Evolutionary conservation across 169 alveolate genomes (phyloP).

Genomic region (Toxoplasma gondii): DNA sequence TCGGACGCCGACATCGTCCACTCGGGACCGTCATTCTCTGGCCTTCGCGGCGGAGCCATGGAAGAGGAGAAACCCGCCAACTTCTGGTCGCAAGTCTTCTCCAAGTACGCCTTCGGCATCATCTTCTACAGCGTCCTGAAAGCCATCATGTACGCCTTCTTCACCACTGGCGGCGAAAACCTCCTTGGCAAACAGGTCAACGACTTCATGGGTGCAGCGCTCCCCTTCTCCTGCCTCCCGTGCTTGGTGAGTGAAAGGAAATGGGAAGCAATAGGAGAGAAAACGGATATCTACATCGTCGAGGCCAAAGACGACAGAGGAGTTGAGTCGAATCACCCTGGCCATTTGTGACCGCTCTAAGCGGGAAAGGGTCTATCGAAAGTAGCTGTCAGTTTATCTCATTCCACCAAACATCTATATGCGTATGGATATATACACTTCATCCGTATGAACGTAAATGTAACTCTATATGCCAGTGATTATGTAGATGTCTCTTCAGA

Average conservation of each 20-base stretch:
- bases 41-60: background rate
- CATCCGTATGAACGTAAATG: no score
- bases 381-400: no score
- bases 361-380: no score
- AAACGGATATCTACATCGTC: background rate
- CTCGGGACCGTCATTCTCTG: background rate
- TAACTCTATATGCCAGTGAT: no score
- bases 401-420: no score
- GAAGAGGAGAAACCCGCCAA: constrained; percentile 43
- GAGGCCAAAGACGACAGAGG: background rate
- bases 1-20: background rate
- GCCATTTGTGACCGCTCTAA: background rate
- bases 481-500: no score
- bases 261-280: background rate
- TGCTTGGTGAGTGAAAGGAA: constrained; percentile 53
- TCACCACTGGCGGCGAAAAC: constrained; percentile 65
- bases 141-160: constrained; percentile 65
- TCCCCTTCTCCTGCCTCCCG: constrained; percentile 66
- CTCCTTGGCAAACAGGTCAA: constrained; percentile 65
- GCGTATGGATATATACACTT: no score
- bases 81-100: constrained; percentile 59
- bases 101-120: constrained; percentile 55
- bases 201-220: constrained; percentile 68
- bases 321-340: background rate
- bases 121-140: constrained; percentile 56